Conservation (phyloP, 768 basidiomycete species). For the Termitomyces sp. region DNA sequence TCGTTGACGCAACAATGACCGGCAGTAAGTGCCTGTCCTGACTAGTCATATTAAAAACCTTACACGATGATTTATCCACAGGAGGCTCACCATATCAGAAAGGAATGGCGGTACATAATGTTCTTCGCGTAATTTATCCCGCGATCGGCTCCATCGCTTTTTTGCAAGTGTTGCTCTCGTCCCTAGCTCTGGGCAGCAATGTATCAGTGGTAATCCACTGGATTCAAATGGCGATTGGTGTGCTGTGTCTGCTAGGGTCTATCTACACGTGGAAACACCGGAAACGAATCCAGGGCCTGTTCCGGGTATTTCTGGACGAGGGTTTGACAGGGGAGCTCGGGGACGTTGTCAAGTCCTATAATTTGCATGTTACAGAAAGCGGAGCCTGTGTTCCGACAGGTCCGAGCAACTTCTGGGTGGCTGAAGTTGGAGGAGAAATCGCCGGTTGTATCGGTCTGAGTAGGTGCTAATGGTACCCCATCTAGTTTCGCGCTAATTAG, state of each 20-base stretch:
- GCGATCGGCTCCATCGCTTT: not conserved
- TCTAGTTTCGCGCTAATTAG: not conserved
- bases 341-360: slow-evolving; percentile 7
- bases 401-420: slow-evolving; percentile 14
- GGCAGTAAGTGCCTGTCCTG: slow-evolving; percentile 2
- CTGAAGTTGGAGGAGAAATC: slow-evolving; percentile 9
- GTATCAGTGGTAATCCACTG: not conserved
- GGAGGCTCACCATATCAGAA: slow-evolving; percentile 7
- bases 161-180: not conserved
- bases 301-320: slow-evolving; percentile 2
- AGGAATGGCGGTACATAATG: not conserved
- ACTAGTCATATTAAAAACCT: not conserved
- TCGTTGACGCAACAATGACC: slow-evolving; percentile 10
- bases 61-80: not conserved
- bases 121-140: not conserved
- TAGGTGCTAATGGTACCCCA: not conserved
- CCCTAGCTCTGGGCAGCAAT: not conserved
- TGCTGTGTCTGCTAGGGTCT: not conserved
- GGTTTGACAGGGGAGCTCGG: slow-evolving; percentile 8
- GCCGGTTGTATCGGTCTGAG: slow-evolving; percentile 16
- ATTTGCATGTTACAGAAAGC: not conserved
- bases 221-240: not conserved
- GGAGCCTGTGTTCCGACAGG: slow-evolving; percentile 5
- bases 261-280: slow-evolving; percentile 7
- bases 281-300: not conserved